These are phyloP conservation scores for Heterobasidion occidentale DNA, from an alignment of 1,284 basidiomycete species.

Conservation along the genomic window DNA sequence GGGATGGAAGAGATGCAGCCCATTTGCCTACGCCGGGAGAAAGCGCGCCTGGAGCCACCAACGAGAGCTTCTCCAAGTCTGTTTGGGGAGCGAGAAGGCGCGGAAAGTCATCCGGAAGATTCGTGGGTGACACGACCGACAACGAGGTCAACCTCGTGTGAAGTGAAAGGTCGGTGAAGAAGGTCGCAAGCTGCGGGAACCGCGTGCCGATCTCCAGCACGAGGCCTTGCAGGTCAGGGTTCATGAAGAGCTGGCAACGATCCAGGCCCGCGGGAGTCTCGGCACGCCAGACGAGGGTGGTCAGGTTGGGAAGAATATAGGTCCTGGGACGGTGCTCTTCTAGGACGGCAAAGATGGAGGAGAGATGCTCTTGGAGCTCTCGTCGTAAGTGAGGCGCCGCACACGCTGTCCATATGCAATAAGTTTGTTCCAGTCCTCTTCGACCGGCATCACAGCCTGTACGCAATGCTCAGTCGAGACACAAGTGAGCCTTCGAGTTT, in stretches of 20 bases:
- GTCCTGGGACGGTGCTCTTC: conserved; percentile 51
- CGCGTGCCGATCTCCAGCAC: conserved; percentile 52
- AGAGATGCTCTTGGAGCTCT: conserved; percentile 52
- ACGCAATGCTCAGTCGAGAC: conserved; percentile 7
- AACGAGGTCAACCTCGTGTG: conserved; percentile 55
- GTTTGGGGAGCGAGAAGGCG: conserved; percentile 52
- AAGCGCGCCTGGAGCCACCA: conserved; percentile 65
- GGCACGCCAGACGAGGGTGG: conserved; percentile 61
- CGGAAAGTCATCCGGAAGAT: conserved; percentile 62
- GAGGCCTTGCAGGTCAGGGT: conserved; percentile 47
- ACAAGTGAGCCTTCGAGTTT: conserved; percentile 7
- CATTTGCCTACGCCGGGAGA: conserved; percentile 61
- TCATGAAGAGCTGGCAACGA: conserved; percentile 55
- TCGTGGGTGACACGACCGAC: conserved; percentile 58
- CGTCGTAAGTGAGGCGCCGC: conserved; percentile 59
- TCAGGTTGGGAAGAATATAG: conserved; percentile 62
- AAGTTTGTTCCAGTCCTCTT: conserved; percentile 59
- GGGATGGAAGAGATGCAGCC: conserved; percentile 48
- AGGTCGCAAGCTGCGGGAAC: conserved; percentile 47
- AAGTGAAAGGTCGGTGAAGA: conserved; percentile 54
- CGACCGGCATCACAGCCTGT: conserved; percentile 51
- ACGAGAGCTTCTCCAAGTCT: conserved; percentile 48
- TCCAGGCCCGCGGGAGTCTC: conserved; percentile 58
- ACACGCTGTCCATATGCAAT: conserved; percentile 60
- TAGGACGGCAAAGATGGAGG: conserved; percentile 55